Base-by-base conservation (phyloP, 164 flowering plant species). In the Aristolochia californica region DNA sequence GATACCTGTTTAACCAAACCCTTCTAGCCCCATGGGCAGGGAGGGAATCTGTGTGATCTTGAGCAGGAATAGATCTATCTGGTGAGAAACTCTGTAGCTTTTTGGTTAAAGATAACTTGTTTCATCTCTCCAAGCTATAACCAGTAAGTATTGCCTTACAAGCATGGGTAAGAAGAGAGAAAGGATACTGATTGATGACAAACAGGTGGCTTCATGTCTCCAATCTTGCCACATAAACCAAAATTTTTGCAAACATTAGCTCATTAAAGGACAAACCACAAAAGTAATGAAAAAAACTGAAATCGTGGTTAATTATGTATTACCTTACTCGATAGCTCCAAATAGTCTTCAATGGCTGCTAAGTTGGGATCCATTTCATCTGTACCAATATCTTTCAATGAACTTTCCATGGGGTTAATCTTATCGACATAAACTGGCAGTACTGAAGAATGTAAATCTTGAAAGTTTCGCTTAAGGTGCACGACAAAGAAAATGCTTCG, bases 251-350 rank as follows among this genome's bases (percentile, higher is more conserved):
- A 51, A 40, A 30, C 59, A n/a, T 43, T 21, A 57, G 15, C 45
- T 26, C 2, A 55, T 5, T 9, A 26, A 56, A 55, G 40, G 16
- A 21, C 14, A 50, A 62, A 24, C 13, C 12, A 16, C 13, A 21
- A 50, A 8, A 18, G 34, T 28, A 20, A 5, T 27, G 20, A 21
- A 60, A 8, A 20, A 22, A 9, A 49, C n/a, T 24, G 14, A 25
- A 16, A 38, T 22, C 26, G 9, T 23, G 54, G 11, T 4, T 22
- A 22, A 13, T 20, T 47, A 8, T 47, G 18, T 47, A 16, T 9
- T 67, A 93, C 98, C 95, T 87, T 89, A 66, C 80, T 83, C 16
- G 97, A 83, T 63, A 87, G 81, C 78, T 81, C 99, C 63, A 89
- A 68, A 68, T 87, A 71, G 68, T 83, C 98, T 67, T 93, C 99